These are phyloP conservation scores for Neophaeococcomyces aloes DNA, from an alignment of 2,329 filamentous ascomycete genomes.

Conservation along the genomic window DNA sequence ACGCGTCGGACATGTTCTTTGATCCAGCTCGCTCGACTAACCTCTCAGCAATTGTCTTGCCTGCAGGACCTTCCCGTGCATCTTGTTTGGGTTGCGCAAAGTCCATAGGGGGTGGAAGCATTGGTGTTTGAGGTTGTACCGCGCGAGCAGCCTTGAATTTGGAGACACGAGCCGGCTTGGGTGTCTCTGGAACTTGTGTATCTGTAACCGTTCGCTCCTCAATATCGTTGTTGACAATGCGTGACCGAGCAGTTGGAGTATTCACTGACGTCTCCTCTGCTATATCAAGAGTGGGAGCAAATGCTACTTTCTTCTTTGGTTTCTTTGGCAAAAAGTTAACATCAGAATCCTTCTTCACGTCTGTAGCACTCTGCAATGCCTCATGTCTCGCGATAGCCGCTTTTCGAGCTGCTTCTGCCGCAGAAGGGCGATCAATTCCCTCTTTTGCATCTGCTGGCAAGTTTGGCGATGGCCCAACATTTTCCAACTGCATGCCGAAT, in stretches of 20 bases:
- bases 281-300: constrained; percentile 64
- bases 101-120: constrained; percentile 26
- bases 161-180: constrained; percentile 21
- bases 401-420: constrained; percentile 12
- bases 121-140: constrained; percentile 17
- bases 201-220: constrained; percentile 34
- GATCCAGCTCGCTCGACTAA: constrained; percentile 42
- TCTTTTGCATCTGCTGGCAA: constrained; percentile 6
- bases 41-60: constrained; percentile 46
- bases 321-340: constrained; percentile 18
- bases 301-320: constrained; percentile 65
- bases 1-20: constrained; percentile 23
- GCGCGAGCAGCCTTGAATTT: constrained; percentile 20
- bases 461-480: constrained; percentile 41
- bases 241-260: background rate
- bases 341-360: constrained; percentile 1
- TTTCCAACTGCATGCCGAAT: constrained; percentile 49
- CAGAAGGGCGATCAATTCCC: background rate
- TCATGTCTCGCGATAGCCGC: constrained; percentile 15
- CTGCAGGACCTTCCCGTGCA: constrained; percentile 10
- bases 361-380: constrained; percentile 10
- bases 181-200: constrained; percentile 13
- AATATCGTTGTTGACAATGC: constrained; percentile 30
- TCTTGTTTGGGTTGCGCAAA: constrained; percentile 23
- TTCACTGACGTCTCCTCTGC: constrained; percentile 29